Conservation (phyloP, 768 basidiomycete genomes). For the Artomyces pyxidatus region DNA sequence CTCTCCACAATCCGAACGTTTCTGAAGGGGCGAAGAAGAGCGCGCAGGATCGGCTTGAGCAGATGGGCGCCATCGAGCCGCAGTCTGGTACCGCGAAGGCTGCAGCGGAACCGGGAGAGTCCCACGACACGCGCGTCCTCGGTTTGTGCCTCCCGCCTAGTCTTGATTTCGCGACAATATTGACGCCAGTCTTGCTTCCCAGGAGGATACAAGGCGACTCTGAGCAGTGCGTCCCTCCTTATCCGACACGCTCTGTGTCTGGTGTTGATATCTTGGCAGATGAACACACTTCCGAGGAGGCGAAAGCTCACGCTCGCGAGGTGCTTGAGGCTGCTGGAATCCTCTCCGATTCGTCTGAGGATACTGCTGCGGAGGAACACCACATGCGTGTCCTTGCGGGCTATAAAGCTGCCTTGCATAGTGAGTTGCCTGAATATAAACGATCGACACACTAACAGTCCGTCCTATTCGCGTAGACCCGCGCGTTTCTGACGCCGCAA, state of each 20-base stretch:
- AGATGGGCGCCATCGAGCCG: constrained; percentile 23
- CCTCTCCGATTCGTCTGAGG: constrained; percentile 22
- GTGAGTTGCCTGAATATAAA: constrained; percentile 23
- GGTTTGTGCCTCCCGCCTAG: background rate
- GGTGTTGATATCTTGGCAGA: constrained; percentile 23
- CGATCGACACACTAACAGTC: background rate
- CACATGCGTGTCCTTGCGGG: constrained; percentile 41
- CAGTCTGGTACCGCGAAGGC: background rate
- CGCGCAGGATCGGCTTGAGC: constrained; percentile 38
- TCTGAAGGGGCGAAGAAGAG: constrained; percentile 45
- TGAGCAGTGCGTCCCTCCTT: constrained; percentile 28
- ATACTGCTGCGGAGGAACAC: constrained; percentile 31
- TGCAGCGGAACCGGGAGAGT: background rate
- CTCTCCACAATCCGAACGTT: constrained; percentile 49
- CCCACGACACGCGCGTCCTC: background rate
- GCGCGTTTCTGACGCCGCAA: constrained; percentile 39
- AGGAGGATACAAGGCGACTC: constrained; percentile 44
- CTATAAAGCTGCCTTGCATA: constrained; percentile 47
- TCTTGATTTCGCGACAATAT: constrained; percentile 8
- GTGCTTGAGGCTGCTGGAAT: constrained; percentile 40
- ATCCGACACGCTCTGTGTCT: background rate
- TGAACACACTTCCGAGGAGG: constrained; percentile 35
- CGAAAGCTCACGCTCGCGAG: constrained; percentile 47
- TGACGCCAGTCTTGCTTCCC: constrained; percentile 18
- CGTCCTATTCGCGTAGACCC: constrained; percentile 27